Evolutionary conservation across 768 basidiomycete species (phyloP).

Genomic region (Agaricus bisporus): DNA sequence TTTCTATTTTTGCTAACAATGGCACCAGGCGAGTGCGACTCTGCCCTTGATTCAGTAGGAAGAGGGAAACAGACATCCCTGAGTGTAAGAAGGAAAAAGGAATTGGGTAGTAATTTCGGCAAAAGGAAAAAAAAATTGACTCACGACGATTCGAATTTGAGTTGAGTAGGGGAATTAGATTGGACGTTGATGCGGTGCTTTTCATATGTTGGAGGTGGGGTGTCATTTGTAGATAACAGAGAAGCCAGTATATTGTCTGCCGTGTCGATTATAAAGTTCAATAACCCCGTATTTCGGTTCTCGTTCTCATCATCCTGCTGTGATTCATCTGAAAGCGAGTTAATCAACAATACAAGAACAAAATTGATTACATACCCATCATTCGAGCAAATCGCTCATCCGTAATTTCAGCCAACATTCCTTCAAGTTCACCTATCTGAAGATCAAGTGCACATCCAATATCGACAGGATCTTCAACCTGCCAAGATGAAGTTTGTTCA

Average conservation of each 20-base stretch:
- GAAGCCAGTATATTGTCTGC: neutral
- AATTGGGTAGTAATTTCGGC: too few relatives aligned
- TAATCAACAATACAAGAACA: neutral
- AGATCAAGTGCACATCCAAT: neutral
- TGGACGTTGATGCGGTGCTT: too few relatives aligned
- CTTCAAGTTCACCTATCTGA: neutral
- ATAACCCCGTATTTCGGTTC: neutral
- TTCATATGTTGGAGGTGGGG: neutral
- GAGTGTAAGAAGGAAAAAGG: too few relatives aligned
- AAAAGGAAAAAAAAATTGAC: too few relatives aligned
- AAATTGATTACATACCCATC: neutral
- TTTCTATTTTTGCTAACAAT: too few relatives aligned
- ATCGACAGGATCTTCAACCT: neutral
- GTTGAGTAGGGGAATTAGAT: too few relatives aligned
- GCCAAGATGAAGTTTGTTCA: neutral
- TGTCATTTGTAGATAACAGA: neutral
- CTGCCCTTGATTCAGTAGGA: too few relatives aligned
- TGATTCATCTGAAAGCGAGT: neutral
- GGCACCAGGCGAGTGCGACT: too few relatives aligned
- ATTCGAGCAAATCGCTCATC: slow-evolving; percentile 2
- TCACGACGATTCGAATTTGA: too few relatives aligned
- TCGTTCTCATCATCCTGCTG: too few relatives aligned
- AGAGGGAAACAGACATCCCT: too few relatives aligned
- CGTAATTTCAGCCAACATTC: slow-evolving; percentile 1
- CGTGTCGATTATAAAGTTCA: neutral